A percentile compares a stretch with the other conserved stretches of the same genome.
Evolutionary conservation across 2,329 filamentous ascomycete species (phyloP).

Genomic region (Magnaporthiopsis rhizophila): DNA sequence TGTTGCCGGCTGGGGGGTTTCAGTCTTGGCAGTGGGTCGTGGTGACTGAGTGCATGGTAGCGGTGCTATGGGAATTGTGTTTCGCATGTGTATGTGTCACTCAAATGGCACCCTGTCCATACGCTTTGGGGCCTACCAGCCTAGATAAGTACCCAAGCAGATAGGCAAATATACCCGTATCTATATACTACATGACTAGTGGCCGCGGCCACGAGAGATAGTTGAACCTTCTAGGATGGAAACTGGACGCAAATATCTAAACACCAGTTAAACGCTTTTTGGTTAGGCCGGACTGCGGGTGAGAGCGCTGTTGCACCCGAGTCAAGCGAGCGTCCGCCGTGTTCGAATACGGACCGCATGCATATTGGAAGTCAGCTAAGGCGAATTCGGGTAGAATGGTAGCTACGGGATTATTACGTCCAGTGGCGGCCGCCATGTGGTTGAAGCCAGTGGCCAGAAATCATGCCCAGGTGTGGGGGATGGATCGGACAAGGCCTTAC

Average conservation of each 20-base stretch:
- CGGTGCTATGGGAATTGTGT: too few relatives aligned
- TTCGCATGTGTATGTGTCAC: too few relatives aligned
- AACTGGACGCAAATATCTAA: not conserved
- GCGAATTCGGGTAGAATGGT: not conserved
- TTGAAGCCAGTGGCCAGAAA: slow-evolving; percentile 12
- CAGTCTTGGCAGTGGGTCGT: too few relatives aligned
- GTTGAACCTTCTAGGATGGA: not conserved
- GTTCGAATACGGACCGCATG: not conserved
- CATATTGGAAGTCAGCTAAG: not conserved
- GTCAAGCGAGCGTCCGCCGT: not conserved
- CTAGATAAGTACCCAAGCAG: not conserved
- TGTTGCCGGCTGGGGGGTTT: not conserved
- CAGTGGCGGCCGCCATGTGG: slow-evolving; percentile 11
- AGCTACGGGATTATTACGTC: too few relatives aligned
- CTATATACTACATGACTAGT: not conserved
- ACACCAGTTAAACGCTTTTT: not conserved
- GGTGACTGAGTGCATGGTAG: too few relatives aligned
- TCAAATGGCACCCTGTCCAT: not conserved
- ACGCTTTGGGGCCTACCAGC: not conserved
- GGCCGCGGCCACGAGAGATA: not conserved
- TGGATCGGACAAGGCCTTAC: not conserved
- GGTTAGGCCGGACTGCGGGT: not conserved
- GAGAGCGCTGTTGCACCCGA: not conserved
- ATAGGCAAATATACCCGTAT: not conserved
- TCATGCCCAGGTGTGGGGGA: not conserved